Evolutionary conservation across 345 rosid species (phyloP).

Genomic region (Arabidopsis thaliana): TAIR10.1 NC_003076.8:18255501-18256000

Average conservation of each 20-base stretch:
- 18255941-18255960: conserved; percentile 10
- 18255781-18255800: conserved; percentile 95
- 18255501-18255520: conserved; percentile 76
- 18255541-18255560: conserved; percentile 93
- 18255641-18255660: conserved; percentile 17
- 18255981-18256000: conserved; percentile 96
- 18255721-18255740: conserved; percentile 93
- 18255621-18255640: conserved; percentile 32
- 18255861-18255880: conserved; percentile 9
- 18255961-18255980: conserved; percentile 38
- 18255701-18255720: conserved; percentile 77
- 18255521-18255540: conserved; percentile 94
- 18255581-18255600: conserved; percentile 88
- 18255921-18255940: conserved; percentile 12
- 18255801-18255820: conserved; percentile 39
- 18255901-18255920: conserved; percentile 18
- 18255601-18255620: conserved; percentile 60
- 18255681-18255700: conserved; percentile 56
- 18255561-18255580: conserved; percentile 98
- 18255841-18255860: neutral
- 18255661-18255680: conserved; percentile 14
- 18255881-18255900: conserved; percentile 7
- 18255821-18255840: conserved; percentile 25
- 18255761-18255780: conserved; percentile 83
- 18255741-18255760: conserved; percentile 85